These are phyloP conservation scores for Plasmodium chabaudi DNA, from an alignment of 169 alveolate species.

Conservation along the genomic window DNA sequence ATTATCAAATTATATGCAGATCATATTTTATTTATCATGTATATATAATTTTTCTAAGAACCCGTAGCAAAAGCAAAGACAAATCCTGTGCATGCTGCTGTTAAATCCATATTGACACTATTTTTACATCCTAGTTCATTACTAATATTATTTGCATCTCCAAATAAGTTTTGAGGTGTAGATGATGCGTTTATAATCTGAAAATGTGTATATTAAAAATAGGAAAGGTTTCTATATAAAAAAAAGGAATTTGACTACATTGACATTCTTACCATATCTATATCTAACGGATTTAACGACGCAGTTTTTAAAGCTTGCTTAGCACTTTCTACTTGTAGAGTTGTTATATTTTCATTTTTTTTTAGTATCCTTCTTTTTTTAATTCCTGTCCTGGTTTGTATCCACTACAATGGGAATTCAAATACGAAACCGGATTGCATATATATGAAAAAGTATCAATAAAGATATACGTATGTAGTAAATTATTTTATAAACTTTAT, in stretches of 20 bases:
- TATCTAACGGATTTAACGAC: conserved; percentile 48
- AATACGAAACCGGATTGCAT: background rate
- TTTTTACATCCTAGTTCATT: conserved; percentile 64
- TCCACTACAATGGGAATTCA: conserved; percentile 74
- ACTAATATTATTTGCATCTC: conserved; percentile 80
- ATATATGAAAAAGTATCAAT: background rate
- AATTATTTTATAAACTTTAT: no score
- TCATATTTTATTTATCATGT: background rate
- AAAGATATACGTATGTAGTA: conserved; percentile 1
- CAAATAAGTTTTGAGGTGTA: conserved; percentile 82
- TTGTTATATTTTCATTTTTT: conserved; percentile 74
- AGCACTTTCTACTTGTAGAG: conserved; percentile 71
- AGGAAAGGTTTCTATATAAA: background rate
- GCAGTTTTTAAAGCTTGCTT: conserved; percentile 53
- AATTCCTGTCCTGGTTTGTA: conserved; percentile 81
- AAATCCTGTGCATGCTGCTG: conserved; percentile 85
- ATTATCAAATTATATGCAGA: no score
- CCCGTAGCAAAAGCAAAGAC: conserved; percentile 81
- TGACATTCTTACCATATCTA: conserved; percentile 74
- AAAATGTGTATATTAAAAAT: conserved; percentile 14
- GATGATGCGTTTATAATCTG: conserved; percentile 81
- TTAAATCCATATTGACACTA: conserved; percentile 76
- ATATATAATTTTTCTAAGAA: conserved; percentile 5
- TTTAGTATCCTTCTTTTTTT: conserved; percentile 75
- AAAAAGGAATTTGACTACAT: background rate